Evolutionary conservation across 2,329 filamentous ascomycete species (phyloP).

Genomic region (Ophiocordyceps camponoti-leonardi): DNA sequence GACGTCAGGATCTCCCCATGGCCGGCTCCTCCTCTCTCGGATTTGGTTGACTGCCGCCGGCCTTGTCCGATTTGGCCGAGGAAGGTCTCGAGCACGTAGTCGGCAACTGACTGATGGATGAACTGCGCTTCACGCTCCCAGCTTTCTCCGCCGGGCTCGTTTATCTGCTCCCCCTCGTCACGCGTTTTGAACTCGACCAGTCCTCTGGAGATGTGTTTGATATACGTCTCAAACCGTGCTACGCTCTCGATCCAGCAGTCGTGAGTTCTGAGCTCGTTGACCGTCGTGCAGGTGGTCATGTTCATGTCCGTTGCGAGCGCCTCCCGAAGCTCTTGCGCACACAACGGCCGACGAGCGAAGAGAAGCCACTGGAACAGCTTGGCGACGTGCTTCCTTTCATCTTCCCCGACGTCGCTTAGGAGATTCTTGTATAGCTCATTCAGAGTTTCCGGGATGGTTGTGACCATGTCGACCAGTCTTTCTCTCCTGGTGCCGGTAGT

Average conservation of each 20-base stretch:
- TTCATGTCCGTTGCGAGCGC: neutral
- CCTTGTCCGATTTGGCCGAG: too few species aligned
- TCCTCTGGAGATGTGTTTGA: neutral
- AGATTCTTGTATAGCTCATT: neutral
- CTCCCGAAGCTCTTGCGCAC: neutral
- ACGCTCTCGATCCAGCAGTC: neutral
- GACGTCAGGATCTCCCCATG: too few species aligned
- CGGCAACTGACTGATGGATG: too few species aligned
- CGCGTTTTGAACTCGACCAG: neutral
- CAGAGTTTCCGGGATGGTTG: neutral
- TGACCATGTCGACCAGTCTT: neutral
- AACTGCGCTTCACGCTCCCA: too few species aligned
- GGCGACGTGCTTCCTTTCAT: neutral
- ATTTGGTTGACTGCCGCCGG: too few species aligned
- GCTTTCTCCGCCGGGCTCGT: too few species aligned
- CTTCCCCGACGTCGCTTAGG: neutral
- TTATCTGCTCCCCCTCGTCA: too few species aligned
- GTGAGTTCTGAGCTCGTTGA: neutral
- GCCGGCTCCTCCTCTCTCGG: too few species aligned
- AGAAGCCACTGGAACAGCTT: neutral
- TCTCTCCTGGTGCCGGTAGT: neutral
- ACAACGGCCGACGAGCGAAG: neutral
- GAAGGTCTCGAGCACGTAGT: too few species aligned
- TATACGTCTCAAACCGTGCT: neutral
- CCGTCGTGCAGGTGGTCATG: neutral